phyloP scores from a whole-genome alignment of 805 yeast genomes.

The Teunomyces kruisii region DNA sequence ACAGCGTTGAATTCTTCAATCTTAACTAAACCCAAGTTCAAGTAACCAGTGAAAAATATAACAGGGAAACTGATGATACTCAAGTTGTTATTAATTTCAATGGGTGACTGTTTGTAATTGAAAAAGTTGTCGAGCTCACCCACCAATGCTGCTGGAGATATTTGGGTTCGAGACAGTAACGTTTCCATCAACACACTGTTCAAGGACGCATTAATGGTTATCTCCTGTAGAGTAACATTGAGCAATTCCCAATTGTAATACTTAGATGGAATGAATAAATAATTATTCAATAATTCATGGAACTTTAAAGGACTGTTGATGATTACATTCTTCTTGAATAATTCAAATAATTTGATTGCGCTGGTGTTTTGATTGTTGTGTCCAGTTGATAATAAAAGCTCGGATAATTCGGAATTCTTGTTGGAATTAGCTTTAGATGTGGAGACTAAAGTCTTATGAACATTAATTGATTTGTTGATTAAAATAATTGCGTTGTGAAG shows the following conservation, averaged over 20 bases:
- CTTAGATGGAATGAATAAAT: conserved; percentile 42
- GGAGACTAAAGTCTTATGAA: conserved; percentile 3
- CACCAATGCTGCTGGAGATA: conserved; percentile 10
- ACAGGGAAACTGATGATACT: conserved; percentile 53
- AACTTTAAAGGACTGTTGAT: conserved; percentile 51
- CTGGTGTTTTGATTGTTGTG: not conserved
- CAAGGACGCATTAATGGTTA: conserved; percentile 25
- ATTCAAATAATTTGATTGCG: conserved; percentile 26
- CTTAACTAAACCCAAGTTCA: conserved; percentile 22
- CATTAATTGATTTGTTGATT: conserved; percentile 43
- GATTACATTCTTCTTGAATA: conserved; percentile 49
- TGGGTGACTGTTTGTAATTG: conserved; percentile 11
- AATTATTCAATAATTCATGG: conserved; percentile 49
- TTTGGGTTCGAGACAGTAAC: conserved; percentile 12
- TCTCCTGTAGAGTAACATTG: conserved; percentile 48
- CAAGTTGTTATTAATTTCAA: conserved; percentile 46
- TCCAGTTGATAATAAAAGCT: conserved; percentile 1
- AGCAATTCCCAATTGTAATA: conserved; percentile 46
- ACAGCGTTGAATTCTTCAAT: conserved; percentile 24
- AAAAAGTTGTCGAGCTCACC: conserved; percentile 15
- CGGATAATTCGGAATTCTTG: not conserved
- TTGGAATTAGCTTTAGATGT: not conserved
- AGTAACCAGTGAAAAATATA: conserved; percentile 36
- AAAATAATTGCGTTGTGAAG: conserved; percentile 55
- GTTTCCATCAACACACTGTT: conserved; percentile 16